Evolutionary conservation across 495 filamentous ascomycete species (phyloP), one percentile per base, ranked within the genome.

Genomic region (Trichoderma parareesei): DNA sequence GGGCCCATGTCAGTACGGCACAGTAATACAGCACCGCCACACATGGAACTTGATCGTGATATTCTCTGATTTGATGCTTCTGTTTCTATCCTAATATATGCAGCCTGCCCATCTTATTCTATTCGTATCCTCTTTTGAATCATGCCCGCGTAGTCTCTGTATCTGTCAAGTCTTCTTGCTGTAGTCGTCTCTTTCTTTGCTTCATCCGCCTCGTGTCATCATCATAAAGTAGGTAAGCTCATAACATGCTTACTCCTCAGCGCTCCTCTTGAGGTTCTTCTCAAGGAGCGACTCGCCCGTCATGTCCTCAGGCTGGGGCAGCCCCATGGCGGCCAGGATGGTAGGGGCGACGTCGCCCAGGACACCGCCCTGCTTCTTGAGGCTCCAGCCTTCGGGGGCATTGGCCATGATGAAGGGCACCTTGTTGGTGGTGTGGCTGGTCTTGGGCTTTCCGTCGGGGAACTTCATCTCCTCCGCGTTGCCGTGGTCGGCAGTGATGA

Each of bases 391-490:
- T 70, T 88, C 83, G 38, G 94, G 94, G 60, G 94, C 93, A 71
- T 98, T 98, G 72, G 91, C 92, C 92, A 98, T 94, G 71, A 98
- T 84, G 78, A 98, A 96, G 11, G 94, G 94, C 61, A 98, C 94
- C 75, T 90, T 91, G 83, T 98, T 98, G 62, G 88, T 92, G 35
- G 94, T 98, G 82, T 98, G 94, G 59, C 91, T 93, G 14, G 94
- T 98, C 85, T 98, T 98, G 57, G 94, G 94, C 71, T 90, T 93
- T 71, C 91, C 90, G 72, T 96, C 89, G 69, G 91, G 86, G 76
- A 90, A 97, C 77, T 97, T 85, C 94, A 98, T 98, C 82, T 98
- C 94, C 81, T 98, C 94, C 62, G 94, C 94, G 71, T 98, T 98
- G 64, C 94, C 94, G 73, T 98, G 94, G 77, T 98, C 94, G 3